Evolutionary conservation across 257 asterid species (phyloP).

Genomic region (Plectranthus barbatus): DNA sequence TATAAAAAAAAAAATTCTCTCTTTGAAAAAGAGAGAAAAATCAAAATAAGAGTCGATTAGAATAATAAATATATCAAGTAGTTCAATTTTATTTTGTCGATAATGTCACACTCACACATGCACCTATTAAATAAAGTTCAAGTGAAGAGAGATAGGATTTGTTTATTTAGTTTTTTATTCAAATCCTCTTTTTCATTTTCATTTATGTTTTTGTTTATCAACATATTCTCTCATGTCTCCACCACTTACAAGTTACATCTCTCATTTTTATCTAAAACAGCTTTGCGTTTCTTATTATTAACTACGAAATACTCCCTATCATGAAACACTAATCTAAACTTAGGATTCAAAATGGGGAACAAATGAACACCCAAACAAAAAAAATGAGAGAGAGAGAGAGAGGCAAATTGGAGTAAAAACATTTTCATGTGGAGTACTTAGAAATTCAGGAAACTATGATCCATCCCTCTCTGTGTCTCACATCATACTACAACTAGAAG

Average conservation of each 20-base stretch:
- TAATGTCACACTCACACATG: too few relatives aligned
- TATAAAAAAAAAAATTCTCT: too few relatives aligned
- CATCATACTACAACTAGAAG: constrained; percentile 60
- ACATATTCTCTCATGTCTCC: too few relatives aligned
- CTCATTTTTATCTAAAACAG: constrained; percentile 17
- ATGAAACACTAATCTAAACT: constrained; percentile 36
- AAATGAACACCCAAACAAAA: not conserved
- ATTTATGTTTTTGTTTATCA: too few relatives aligned
- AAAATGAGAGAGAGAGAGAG: not conserved
- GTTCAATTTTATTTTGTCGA: too few relatives aligned
- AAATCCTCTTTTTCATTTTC: too few relatives aligned
- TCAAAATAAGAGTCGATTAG: too few relatives aligned
- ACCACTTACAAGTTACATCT: constrained; percentile 6
- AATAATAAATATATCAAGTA: too few relatives aligned
- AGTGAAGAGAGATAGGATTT: too few relatives aligned
- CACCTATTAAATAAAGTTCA: too few relatives aligned
- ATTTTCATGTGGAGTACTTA: constrained; percentile 36
- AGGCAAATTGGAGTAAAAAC: constrained; percentile 11
- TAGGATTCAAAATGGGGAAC: constrained; percentile 18
- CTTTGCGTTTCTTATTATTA: constrained; percentile 16
- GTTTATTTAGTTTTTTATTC: too few relatives aligned
- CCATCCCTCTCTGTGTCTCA: constrained; percentile 16
- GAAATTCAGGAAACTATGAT: constrained; percentile 21
- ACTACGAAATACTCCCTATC: constrained; percentile 32
- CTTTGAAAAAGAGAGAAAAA: too few relatives aligned